phyloP scores from a whole-genome alignment of 176 grass and related monocot species.

The Otatea glauca region DNA sequence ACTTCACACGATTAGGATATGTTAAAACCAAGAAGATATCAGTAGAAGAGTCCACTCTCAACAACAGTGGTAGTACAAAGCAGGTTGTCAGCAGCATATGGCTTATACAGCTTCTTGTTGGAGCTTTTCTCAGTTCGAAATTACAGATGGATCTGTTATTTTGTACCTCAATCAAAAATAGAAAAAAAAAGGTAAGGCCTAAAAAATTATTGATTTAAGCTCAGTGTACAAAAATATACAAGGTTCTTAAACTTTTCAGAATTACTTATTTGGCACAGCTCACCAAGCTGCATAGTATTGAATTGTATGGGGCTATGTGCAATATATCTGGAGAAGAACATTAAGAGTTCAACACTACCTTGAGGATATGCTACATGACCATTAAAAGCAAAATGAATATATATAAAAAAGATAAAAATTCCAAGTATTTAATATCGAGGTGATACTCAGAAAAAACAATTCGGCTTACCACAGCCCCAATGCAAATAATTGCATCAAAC shows the following conservation, averaged over 20 bases:
- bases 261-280: background rate
- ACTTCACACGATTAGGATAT: constrained; percentile 10
- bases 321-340: constrained; percentile 4
- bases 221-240: background rate
- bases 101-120: background rate
- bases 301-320: background rate
- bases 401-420: background rate
- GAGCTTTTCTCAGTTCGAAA: background rate
- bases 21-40: background rate
- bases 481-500: constrained; percentile 91
- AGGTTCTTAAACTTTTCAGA: background rate
- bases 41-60: background rate
- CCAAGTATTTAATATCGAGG: background rate
- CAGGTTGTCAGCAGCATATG: constrained; percentile 1
- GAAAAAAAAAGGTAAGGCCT: background rate
- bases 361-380: constrained; percentile 1
- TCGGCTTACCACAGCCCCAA: constrained; percentile 87
- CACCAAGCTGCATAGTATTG: background rate
- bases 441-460: background rate
- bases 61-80: background rate
- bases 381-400: constrained; percentile 25
- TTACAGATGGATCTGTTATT: background rate
- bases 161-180: background rate
- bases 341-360: background rate
- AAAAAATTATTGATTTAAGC: background rate